Conservation (phyloP, 495 filamentous ascomycete species). For the Podospora bellae-mahoneyi region DNA sequence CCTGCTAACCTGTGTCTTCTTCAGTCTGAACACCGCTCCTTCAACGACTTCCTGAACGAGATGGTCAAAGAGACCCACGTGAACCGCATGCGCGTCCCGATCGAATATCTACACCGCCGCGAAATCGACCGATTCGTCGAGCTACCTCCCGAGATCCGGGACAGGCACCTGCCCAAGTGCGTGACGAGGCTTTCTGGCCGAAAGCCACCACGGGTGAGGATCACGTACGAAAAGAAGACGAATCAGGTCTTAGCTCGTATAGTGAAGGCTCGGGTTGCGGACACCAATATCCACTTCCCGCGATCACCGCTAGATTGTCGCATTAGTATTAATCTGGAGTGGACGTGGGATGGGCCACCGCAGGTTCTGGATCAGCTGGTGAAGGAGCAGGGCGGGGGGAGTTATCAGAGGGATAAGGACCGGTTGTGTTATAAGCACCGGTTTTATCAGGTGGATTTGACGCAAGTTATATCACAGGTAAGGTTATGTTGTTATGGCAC, state of each 20-base stretch:
- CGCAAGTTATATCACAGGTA: conserved; percentile 62
- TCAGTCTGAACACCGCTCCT: conserved; percentile 69
- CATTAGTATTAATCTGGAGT: conserved; percentile 87
- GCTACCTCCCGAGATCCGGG: conserved; percentile 54
- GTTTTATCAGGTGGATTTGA: conserved; percentile 83
- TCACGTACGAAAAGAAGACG: conserved; percentile 72
- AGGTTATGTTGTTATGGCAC: not conserved
- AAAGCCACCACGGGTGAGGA: conserved; percentile 63
- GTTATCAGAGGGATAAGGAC: conserved; percentile 75
- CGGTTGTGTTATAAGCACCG: conserved; percentile 82
- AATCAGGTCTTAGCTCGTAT: conserved; percentile 74
- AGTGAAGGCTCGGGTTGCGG: conserved; percentile 80
- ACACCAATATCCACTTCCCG: conserved; percentile 77
- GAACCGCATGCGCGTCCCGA: conserved; percentile 53
- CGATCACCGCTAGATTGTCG: conserved; percentile 73
- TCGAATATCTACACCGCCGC: conserved; percentile 75
- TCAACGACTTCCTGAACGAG: conserved; percentile 79
- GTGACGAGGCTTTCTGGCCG: conserved; percentile 52
- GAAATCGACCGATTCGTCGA: conserved; percentile 82
- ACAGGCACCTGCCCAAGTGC: conserved; percentile 38
- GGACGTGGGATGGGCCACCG: conserved; percentile 70
- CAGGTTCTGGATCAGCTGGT: conserved; percentile 46
- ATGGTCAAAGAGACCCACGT: conserved; percentile 54
- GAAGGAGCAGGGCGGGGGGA: conserved; percentile 32
- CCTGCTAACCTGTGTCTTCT: conserved; percentile 13